Evolutionary conservation across 345 rosid genomes (phyloP).

Genomic region (Linum usitatissimum): DNA sequence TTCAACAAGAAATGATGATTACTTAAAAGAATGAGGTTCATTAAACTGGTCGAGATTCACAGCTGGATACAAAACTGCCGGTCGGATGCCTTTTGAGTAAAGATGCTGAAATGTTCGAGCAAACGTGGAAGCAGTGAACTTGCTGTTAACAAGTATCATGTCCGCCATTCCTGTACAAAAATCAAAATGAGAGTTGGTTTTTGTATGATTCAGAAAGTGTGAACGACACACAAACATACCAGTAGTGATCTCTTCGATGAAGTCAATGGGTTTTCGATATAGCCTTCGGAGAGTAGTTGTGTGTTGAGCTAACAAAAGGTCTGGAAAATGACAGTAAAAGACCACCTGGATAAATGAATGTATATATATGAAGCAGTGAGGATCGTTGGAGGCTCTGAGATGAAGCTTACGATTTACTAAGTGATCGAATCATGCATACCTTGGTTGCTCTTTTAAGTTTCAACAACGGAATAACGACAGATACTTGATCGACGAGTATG

Average conservation of each 20-base stretch:
- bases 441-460: slow-evolving; percentile 59
- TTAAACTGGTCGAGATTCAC: slow-evolving; percentile 74
- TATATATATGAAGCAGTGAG: not conserved
- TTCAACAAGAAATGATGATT: slow-evolving; percentile 8
- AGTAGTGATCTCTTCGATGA: slow-evolving; percentile 70
- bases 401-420: slow-evolving; percentile 8
- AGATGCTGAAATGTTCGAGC: slow-evolving; percentile 75
- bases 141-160: slow-evolving; percentile 77
- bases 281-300: slow-evolving; percentile 63
- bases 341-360: slow-evolving; percentile 39
- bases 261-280: slow-evolving; percentile 78
- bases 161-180: slow-evolving; percentile 66
- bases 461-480: slow-evolving; percentile 69
- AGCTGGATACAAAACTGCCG: slow-evolving; percentile 82
- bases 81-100: slow-evolving; percentile 52
- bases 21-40: slow-evolving; percentile 47
- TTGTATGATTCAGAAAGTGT: not conserved
- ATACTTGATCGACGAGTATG: slow-evolving; percentile 70
- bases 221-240: slow-evolving; percentile 25
- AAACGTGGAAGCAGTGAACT: slow-evolving; percentile 75
- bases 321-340: slow-evolving; percentile 95
- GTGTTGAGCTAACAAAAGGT: slow-evolving; percentile 74
- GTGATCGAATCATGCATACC: slow-evolving; percentile 23
- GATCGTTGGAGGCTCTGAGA: not conserved
- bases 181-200: not conserved